Conservation (phyloP, 345 rosid genomes). For the Rhizophora mangle region DNA sequence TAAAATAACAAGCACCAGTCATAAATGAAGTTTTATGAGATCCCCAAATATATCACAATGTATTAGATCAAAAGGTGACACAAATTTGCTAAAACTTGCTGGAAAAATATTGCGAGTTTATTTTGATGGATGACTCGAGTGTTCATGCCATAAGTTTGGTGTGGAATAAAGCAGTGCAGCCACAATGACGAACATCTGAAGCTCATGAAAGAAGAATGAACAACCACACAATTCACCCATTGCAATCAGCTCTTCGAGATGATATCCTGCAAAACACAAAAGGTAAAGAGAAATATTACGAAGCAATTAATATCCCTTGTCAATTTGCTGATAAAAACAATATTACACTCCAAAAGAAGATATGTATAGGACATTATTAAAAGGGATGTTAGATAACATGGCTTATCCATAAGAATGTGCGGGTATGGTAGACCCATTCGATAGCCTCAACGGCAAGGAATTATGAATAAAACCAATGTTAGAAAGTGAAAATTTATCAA, state of each 20-base stretch:
- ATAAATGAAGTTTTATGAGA: too few relatives aligned
- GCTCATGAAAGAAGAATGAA: background rate
- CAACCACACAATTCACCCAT: slow-evolving; percentile 5
- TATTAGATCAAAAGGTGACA: too few relatives aligned
- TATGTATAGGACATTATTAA: background rate
- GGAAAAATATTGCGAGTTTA: too few relatives aligned
- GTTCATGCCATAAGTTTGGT: background rate
- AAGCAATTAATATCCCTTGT: background rate
- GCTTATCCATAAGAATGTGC: too few relatives aligned
- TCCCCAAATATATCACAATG: too few relatives aligned
- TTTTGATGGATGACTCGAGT: background rate
- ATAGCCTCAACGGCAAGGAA: background rate
- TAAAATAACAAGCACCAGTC: too few relatives aligned
- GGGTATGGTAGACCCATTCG: background rate
- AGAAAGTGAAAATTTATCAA: too few relatives aligned
- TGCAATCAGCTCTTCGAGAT: background rate
- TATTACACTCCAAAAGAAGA: background rate
- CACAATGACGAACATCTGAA: background rate
- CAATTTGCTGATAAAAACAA: background rate
- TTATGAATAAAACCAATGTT: background rate
- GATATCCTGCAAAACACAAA: background rate
- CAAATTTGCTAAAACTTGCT: too few relatives aligned
- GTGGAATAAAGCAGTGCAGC: too few relatives aligned
- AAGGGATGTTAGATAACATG: background rate
- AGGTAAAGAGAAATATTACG: background rate